Evolutionary conservation across 345 rosid species (phyloP).

Genomic region (Melastoma malabathricum): DNA sequence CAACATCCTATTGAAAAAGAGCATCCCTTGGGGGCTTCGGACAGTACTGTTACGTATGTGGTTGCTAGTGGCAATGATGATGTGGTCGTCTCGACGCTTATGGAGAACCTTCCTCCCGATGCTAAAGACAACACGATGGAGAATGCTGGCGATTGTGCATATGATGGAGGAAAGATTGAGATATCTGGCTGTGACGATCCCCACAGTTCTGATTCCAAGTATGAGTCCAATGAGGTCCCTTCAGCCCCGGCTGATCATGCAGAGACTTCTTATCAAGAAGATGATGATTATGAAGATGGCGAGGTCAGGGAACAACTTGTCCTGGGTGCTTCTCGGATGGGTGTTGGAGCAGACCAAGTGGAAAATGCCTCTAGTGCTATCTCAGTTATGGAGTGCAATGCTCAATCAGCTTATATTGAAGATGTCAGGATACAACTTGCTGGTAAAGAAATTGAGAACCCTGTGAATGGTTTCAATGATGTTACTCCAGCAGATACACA

Average conservation of each 20-base stretch:
- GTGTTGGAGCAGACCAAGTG: conserved; percentile 10
- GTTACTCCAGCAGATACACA: too few relatives aligned
- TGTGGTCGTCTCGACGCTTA: conserved; percentile 12
- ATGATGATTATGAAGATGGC: conserved; percentile 49
- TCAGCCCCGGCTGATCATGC: conserved; percentile 17
- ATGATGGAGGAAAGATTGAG: conserved; percentile 51
- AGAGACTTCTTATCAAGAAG: conserved; percentile 23
- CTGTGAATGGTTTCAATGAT: too few relatives aligned
- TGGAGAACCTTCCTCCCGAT: conserved; percentile 9
- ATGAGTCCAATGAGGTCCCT: conserved; percentile 35
- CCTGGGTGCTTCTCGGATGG: conserved; percentile 12
- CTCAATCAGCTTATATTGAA: conserved; percentile 1
- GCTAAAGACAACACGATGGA: conserved; percentile 12
- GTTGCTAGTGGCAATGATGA: conserved; percentile 4
- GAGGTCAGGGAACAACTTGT: conserved; percentile 39
- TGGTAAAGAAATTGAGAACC: conserved; percentile 14
- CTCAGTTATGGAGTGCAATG: conserved; percentile 8
- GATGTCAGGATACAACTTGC: not conserved
- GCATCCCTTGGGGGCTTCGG: not conserved
- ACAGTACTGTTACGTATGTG: too few relatives aligned
- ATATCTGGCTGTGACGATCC: conserved; percentile 36
- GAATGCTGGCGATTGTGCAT: conserved; percentile 24
- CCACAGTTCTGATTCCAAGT: conserved; percentile 24
- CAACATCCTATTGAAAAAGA: conserved; percentile 3
- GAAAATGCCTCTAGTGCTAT: conserved; percentile 2